Base-by-base conservation (phyloP, 345 rosid genomes). In the Rhodamnia argentea region DNA sequence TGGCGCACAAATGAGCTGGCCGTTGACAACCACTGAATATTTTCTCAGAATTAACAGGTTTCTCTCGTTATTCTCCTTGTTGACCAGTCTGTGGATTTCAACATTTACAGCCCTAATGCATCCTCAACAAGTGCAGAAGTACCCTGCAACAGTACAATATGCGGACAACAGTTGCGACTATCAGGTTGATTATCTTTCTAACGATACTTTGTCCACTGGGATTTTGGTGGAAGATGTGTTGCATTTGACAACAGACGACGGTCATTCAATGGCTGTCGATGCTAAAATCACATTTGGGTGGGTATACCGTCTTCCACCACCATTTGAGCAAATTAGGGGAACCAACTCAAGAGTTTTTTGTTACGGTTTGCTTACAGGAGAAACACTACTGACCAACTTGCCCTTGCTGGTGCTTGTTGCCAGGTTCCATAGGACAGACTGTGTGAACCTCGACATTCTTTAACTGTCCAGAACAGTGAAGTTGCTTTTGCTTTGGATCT, bases 271-370 rank as follows among this genome's bases (percentile, higher is more conserved):
- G 85, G 57, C 91, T 85, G 85, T 91, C 52, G 88, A 91, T 16
- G 91, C 98, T 84, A 91, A 29, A 32, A 90, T 96, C 84, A 89
- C 92, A 42, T 87, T 96, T 15, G 99, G 99, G 99, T 96, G 84
- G 29, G 92, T 86, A 86, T 84, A 51, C 52, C 59, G 70, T 32
- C 37, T 82, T 50, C 44, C 78, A 64, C 44, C 24, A 64, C 44
- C 11, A 40, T 64, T 64, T 32, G 44, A 64, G 44, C 56, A 37
- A 83, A 83, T 52, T 83, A 52, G 84, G 23, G 20, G 40, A 27
- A 50, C 57, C 32, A 47, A 26, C 24, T 83, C 14, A 40, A n/a
- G 42, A 54, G 13, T 32, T 52, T 24, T 54, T 54, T 53, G 84
- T 40, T 1, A 50, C 52, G 3, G 62, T 58, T 2, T 83, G 84